Conservation (phyloP, 164 flowering plant genomes). For the Tetrastigma voinierianum region DNA sequence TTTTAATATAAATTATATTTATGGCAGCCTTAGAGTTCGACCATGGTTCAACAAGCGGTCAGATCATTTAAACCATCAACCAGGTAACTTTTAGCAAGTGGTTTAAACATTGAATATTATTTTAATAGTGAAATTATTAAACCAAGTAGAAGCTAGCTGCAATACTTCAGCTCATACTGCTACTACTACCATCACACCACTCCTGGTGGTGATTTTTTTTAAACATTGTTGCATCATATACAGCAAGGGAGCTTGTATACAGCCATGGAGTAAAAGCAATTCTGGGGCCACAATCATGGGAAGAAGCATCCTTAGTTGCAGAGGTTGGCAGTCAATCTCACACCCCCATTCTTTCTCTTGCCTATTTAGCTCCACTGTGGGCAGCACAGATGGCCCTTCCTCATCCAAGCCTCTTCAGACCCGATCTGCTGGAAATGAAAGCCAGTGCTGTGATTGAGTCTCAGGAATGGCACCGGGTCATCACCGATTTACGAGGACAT, state of each 20-base stretch:
- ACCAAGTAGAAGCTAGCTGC: no score
- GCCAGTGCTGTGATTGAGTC: constrained; percentile 22
- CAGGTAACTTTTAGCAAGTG: no score
- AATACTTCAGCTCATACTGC: neutral
- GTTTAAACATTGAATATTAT: no score
- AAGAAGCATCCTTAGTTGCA: constrained; percentile 13
- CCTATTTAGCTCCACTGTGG: constrained; percentile 19
- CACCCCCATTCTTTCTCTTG: constrained; percentile 24
- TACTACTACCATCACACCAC: constrained; percentile 16
- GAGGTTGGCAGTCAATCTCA: constrained; percentile 11
- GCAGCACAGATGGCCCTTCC: constrained; percentile 15
- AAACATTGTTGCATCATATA: no score
- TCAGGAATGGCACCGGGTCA: constrained; percentile 24
- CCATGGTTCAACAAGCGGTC: no score
- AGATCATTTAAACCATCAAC: no score
- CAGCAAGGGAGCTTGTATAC: neutral
- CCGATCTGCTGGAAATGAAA: constrained; percentile 13
- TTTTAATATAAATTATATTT: no score
- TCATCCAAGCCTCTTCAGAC: constrained; percentile 12
- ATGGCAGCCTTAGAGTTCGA: no score
- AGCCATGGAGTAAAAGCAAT: constrained; percentile 11
- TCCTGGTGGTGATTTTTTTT: no score
- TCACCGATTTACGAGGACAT: constrained; percentile 23
- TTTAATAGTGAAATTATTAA: no score
- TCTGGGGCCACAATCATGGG: constrained; percentile 18